phyloP scores from a whole-genome alignment of 164 flowering plant species.

The Chimonanthus praecox region DNA sequence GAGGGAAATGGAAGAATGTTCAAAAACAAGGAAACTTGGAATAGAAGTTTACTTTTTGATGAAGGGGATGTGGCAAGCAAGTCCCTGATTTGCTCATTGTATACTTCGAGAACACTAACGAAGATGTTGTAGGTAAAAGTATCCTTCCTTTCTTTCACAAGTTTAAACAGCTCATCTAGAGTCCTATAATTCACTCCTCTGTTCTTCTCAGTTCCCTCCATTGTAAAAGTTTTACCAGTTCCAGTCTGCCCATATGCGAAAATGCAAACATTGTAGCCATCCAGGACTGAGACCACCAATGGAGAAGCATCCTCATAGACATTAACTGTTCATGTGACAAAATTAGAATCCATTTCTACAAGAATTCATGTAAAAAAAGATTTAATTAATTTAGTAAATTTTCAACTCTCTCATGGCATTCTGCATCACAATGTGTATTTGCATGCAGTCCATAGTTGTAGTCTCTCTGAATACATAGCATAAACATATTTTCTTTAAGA shows the following conservation, averaged over 20 bases:
- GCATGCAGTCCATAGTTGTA: not conserved
- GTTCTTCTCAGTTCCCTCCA: constrained; percentile 78
- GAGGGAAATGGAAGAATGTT: not conserved
- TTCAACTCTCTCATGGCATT: not conserved
- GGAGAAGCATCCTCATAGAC: constrained; percentile 88
- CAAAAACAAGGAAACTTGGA: not conserved
- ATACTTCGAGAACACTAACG: constrained; percentile 90
- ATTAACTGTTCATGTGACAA: constrained; percentile 41
- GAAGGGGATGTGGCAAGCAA: constrained; percentile 58
- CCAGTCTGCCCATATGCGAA: constrained; percentile 98
- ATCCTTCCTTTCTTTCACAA: constrained; percentile 54
- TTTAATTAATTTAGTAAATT: too few species aligned
- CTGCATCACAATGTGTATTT: not conserved
- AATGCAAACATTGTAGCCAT: constrained; percentile 92
- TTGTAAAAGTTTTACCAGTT: constrained; percentile 90
- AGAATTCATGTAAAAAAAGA: not conserved
- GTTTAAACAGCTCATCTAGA: constrained; percentile 57
- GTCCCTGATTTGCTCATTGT: constrained; percentile 90
- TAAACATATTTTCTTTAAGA: too few species aligned
- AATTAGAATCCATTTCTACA: not conserved
- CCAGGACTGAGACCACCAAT: constrained; percentile 74
- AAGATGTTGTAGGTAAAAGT: constrained; percentile 53
- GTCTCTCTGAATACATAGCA: too few species aligned
- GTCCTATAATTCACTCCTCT: constrained; percentile 92
- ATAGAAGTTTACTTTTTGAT: constrained; percentile 48